Evolutionary conservation across 163 green algal genomes (phyloP), one percentile per base, ranked within the genome.

Genomic region (Coccomyxa subellipsoidea): DNA sequence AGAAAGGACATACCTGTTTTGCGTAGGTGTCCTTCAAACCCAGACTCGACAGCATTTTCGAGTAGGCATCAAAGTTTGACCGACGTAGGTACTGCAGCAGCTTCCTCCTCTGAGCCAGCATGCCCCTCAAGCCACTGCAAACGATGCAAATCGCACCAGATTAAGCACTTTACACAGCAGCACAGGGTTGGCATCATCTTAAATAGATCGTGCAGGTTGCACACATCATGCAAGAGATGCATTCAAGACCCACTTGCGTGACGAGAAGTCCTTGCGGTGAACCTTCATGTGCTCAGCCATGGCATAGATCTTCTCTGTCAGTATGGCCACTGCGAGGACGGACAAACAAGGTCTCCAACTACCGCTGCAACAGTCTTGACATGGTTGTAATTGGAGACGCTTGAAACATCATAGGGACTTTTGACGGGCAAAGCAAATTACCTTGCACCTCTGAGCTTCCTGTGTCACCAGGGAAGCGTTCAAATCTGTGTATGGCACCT

Each of bases 41-140:
- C 76, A 97, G 86, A 31, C 89, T 87, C 40, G 81, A 77, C 40
- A 97, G 87, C 4, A 90, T 82, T 76, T 86, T 90, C 7, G 87
- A 86, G 83, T 96, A 97, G 2, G 84, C 53, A n/a, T 92, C 84
- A 81, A 96, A 96, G 80, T 95, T 89, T 8, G 80, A 86, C 1
- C 84, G 84, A 0, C 93, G 87, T 59, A 97, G 78, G 81, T 95
- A 97, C 40, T 87, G 87, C 40, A 97, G 88, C 86, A 96, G 78
- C 36, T 85, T 88, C 40, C 91, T 87, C 32, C 93, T 87, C 81
- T 91, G 86, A 80, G 91, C 91, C 32, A 96, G 84, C 87, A 94
- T 89, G 29, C 81, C 85, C 83, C 93, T 80, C 78, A 96, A 82
- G 1, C 93, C 87, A 72, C 89, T 77, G 31, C 77, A 70, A 4